These are phyloP conservation scores for Fusarium temperatum DNA, from an alignment of 2,329 filamentous ascomycete genomes.

Conservation along the genomic window DNA sequence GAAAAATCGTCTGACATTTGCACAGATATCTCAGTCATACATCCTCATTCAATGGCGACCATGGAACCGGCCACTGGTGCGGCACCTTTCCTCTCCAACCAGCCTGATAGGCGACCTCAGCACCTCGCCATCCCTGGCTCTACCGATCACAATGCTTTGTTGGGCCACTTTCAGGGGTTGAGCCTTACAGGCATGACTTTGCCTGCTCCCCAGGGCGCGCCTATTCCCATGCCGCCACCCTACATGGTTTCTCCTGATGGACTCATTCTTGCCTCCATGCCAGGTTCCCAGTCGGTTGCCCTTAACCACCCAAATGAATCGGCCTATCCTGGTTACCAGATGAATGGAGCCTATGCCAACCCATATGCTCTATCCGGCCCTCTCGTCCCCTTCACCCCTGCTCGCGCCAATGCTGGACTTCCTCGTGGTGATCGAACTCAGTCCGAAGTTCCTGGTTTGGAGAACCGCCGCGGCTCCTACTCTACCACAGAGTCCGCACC, in stretches of 20 bases:
- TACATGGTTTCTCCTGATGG: conserved; percentile 53
- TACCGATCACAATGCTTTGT: conserved; percentile 44
- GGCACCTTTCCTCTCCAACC: conserved; percentile 45
- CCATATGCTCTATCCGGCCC: conserved; percentile 50
- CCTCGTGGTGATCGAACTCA: conserved; percentile 59
- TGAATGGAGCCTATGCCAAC: conserved; percentile 48
- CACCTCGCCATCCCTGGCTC: conserved; percentile 44
- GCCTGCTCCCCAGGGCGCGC: conserved; percentile 42
- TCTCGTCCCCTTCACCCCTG: conserved; percentile 62
- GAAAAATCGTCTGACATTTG: not conserved
- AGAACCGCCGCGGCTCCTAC: conserved; percentile 73
- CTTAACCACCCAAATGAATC: conserved; percentile 48
- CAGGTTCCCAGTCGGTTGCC: conserved; percentile 47
- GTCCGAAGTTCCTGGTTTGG: conserved; percentile 67
- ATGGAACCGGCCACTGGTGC: conserved; percentile 51
- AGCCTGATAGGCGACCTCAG: conserved; percentile 43
- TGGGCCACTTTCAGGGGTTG: conserved; percentile 51
- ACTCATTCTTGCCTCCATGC: conserved; percentile 50
- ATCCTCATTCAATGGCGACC: conserved; percentile 42
- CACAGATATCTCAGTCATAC: conserved; percentile 47
- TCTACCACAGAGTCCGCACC: conserved; percentile 74
- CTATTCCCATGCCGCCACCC: conserved; percentile 47
- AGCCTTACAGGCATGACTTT: conserved; percentile 50
- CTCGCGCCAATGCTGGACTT: conserved; percentile 55
- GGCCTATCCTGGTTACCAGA: conserved; percentile 46